These are phyloP conservation scores for Leptographium lundbergii DNA, from an alignment of 2,329 filamentous ascomycete species.

Conservation along the genomic window DNA sequence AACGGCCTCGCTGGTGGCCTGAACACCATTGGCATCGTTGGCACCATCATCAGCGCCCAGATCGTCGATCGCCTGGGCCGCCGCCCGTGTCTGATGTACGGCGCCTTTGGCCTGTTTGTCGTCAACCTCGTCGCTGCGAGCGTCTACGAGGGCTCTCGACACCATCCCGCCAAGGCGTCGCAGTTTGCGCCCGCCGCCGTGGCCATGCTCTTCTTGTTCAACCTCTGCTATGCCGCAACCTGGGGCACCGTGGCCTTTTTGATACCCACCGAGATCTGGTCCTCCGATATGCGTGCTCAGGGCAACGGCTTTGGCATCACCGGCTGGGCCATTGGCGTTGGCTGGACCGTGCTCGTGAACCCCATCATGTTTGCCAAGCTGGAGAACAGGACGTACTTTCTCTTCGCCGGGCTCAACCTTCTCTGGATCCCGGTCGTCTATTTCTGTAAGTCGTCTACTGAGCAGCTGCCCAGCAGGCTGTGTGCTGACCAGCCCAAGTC, in stretches of 20 bases:
- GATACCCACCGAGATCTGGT: slow-evolving; percentile 43
- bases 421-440: slow-evolving; percentile 37
- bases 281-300: slow-evolving; percentile 42
- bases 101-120: slow-evolving; percentile 23
- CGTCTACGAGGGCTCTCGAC: slow-evolving; percentile 27
- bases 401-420: slow-evolving; percentile 38
- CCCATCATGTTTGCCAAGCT: slow-evolving; percentile 38
- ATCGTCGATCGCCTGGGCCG: slow-evolving; percentile 37
- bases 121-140: slow-evolving; percentile 27
- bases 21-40: slow-evolving; percentile 38
- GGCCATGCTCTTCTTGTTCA: slow-evolving; percentile 36
- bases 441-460: slow-evolving; percentile 16
- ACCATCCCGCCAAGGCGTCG: slow-evolving; percentile 21
- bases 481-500: slow-evolving; percentile 11
- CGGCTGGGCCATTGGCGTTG: slow-evolving; percentile 45
- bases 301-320: slow-evolving; percentile 46
- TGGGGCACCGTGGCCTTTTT: slow-evolving; percentile 36
- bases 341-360: slow-evolving; percentile 39
- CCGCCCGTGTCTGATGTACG: slow-evolving; percentile 25
- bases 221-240: slow-evolving; percentile 36
- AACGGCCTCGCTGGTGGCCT: slow-evolving; percentile 36
- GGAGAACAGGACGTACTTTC: slow-evolving; percentile 34
- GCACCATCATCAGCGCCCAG: slow-evolving; percentile 36
- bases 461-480: not conserved
- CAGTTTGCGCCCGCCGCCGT: slow-evolving; percentile 31